Percentiles rank a stretch among this genome's conserved stretches.
phyloP scores from a whole-genome alignment of 495 filamentous ascomycete species.

The Hapsidospora chrysogenum region DNA sequence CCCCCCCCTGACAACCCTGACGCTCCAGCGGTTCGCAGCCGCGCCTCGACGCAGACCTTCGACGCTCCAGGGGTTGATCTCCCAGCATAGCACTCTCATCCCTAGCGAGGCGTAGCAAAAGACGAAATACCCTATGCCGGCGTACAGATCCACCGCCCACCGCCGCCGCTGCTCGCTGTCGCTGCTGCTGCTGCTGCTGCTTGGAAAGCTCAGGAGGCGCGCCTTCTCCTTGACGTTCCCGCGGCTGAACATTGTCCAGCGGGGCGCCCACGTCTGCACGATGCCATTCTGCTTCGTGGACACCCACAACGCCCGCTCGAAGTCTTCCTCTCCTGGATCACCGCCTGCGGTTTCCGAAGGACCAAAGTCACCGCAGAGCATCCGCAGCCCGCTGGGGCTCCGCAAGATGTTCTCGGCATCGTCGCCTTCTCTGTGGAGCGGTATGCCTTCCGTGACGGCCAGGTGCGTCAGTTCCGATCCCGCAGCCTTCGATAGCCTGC shows the following conservation, averaged over 20 bases:
- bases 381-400: constrained; percentile 41
- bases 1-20: constrained; percentile 28
- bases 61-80: constrained; percentile 76
- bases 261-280: constrained; percentile 70
- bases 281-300: constrained; percentile 62
- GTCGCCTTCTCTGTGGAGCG: constrained; percentile 13
- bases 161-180: no score
- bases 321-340: constrained; percentile 22
- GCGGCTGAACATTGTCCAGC: constrained; percentile 80
- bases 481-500: constrained; percentile 24
- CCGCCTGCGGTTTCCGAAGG: constrained; percentile 9
- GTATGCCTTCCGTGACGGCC: constrained; percentile 60
- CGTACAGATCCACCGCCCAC: constrained; percentile 72
- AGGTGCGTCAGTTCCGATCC: constrained; percentile 40
- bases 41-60: constrained; percentile 66
- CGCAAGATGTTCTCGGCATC: constrained; percentile 44
- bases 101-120: constrained; percentile 66
- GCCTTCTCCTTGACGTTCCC: constrained; percentile 86
- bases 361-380: constrained; percentile 54
- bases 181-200: constrained; percentile 3
- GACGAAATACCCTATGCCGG: constrained; percentile 84
- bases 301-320: constrained; percentile 55
- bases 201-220: constrained; percentile 41
- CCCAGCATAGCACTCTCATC: constrained; percentile 66
- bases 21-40: constrained; percentile 45